These are phyloP conservation scores for Paecilomyces sp. DNA, from an alignment of 2,329 filamentous ascomycete species.

Conservation along the genomic window DNA sequence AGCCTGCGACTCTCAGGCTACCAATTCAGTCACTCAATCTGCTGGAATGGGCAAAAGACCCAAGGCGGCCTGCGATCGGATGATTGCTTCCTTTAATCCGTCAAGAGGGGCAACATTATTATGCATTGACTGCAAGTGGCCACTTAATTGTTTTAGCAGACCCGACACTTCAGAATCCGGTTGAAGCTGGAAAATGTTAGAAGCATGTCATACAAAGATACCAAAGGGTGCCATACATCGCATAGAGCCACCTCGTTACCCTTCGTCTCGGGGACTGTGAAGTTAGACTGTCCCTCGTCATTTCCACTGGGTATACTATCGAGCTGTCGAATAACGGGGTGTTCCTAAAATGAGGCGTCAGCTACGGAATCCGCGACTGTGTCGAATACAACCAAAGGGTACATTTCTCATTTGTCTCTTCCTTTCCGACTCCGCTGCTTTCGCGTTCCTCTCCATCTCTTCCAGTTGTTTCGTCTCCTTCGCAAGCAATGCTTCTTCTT, in stretches of 20 bases:
- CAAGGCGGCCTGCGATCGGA: constrained; percentile 28
- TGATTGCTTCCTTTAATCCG: constrained; percentile 31
- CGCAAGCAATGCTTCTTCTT: constrained; percentile 35
- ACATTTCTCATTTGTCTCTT: constrained; percentile 37
- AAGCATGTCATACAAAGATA: background rate
- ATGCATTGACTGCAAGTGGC: constrained; percentile 38
- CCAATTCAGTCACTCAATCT: constrained; percentile 18
- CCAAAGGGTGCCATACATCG: constrained; percentile 19
- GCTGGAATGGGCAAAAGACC: constrained; percentile 21
- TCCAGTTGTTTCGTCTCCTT: constrained; percentile 33
- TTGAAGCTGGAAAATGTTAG: constrained; percentile 21
- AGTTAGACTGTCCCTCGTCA: constrained; percentile 14
- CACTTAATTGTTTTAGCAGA: constrained; percentile 34
- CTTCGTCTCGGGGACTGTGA: constrained; percentile 19
- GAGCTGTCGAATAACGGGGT: constrained; percentile 31
- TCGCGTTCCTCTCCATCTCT: constrained; percentile 37
- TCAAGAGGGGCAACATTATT: constrained; percentile 31
- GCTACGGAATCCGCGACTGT: background rate
- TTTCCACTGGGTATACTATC: constrained; percentile 13
- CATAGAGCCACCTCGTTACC: constrained; percentile 20
- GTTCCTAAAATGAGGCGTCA: constrained; percentile 21
- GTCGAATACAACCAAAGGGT: constrained; percentile 2
- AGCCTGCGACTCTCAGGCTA: background rate
- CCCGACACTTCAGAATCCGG: constrained; percentile 27
- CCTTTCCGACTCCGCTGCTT: constrained; percentile 29